Evolutionary conservation across 768 basidiomycete genomes (phyloP).

Genomic region (Leucosporidium scottii): DNA sequence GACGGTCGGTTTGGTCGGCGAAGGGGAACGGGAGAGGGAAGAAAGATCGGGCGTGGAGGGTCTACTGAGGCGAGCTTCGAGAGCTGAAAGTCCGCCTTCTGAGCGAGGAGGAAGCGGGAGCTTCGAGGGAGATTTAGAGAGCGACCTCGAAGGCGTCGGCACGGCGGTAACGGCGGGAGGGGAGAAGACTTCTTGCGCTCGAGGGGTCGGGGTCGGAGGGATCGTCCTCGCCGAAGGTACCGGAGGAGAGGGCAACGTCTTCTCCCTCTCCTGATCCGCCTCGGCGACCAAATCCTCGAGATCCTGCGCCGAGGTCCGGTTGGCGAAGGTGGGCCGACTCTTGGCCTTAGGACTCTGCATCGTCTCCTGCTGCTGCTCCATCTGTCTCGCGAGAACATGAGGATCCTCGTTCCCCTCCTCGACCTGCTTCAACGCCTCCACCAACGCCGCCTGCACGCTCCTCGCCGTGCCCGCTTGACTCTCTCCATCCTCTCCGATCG

Average conservation of each 20-base stretch:
- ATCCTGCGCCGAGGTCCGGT: constrained; percentile 14
- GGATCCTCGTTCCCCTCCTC: too few relatives aligned
- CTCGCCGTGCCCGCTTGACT: constrained; percentile 35
- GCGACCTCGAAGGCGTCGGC: neutral
- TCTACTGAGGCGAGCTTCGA: constrained; percentile 6
- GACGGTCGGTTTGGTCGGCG: neutral
- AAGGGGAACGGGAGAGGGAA: neutral
- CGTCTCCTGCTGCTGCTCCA: neutral
- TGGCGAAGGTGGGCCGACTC: neutral
- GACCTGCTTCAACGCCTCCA: neutral
- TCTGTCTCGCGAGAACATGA: neutral
- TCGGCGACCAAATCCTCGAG: constrained; percentile 20
- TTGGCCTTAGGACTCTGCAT: neutral
- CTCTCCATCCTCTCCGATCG: constrained; percentile 39
- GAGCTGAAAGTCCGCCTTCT: constrained; percentile 2
- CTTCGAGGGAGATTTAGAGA: neutral
- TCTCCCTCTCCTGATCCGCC: constrained; percentile 8
- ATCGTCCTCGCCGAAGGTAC: neutral
- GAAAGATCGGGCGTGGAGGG: neutral
- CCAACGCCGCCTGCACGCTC: neutral
- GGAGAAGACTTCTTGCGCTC: constrained; percentile 13
- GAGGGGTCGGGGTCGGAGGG: neutral
- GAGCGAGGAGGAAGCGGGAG: neutral
- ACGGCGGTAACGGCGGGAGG: neutral
- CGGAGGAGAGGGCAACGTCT: constrained; percentile 6